Evolutionary conservation across 192 early-diverging fungal species (phyloP), one percentile per base, ranked within the genome.

Genomic region (Ramicandelaber brevisporus): DNA sequence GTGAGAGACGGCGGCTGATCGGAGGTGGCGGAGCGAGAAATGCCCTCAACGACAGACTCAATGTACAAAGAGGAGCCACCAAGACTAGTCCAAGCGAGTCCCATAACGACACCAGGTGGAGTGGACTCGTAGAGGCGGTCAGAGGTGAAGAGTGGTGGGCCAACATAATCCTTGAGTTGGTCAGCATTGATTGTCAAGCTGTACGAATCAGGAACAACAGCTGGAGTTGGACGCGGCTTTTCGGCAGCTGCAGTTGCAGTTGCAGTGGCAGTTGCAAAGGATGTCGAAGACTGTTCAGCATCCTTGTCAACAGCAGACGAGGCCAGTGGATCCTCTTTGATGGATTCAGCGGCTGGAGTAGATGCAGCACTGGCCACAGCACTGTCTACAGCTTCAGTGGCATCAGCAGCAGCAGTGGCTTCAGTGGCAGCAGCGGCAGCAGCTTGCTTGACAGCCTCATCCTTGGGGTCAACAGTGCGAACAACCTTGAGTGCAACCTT

Each of bases 51-150:
- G 9, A 87, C 82, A 3, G 84, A 92, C 45, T 98, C 92, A 30
- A 93, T 80, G 44, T 89, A 98, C 0, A 98, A 56, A 1, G 82
- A 68, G 1, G 86, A 85, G 14, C 92, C 88, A 37, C 86, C 90
- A 70, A 98, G 77, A 19, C 68, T 74, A 0, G 86, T 98, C 88
- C 86, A 98, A 2, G 92, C 92, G 28, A 98, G 56, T 13, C 92
- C 92, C 88, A 98, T 98, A 17, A 93, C 76, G 10, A 98, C 86
- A 24, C 92, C 92, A 2, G 83, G 59, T 7, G 84, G 86, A 0
- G 88, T 88, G 10, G 35, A 42, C 14, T 89, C 83, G 44, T 93
- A 98, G 26, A 98, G 62, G 19, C 88, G 59, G 38, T 98, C 92
- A 5, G 69, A 61, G 12, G 74, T 74, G 49, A 71, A 98, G 1